Conservation (phyloP, 2,329 filamentous ascomycete genomes). For the Madurella fahalii region DNA sequence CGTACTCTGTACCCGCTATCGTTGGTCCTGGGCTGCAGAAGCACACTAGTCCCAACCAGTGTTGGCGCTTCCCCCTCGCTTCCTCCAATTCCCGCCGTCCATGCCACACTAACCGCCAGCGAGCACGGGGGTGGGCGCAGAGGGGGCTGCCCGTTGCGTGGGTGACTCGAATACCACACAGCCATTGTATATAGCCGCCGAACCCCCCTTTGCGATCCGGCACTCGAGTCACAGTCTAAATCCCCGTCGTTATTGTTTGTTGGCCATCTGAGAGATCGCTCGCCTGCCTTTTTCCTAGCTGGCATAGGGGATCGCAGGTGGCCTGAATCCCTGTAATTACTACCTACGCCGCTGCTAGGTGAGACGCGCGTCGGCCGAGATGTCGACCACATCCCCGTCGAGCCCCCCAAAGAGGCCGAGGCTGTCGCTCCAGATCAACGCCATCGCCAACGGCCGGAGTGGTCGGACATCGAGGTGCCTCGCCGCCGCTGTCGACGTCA, state of each 20-base stretch:
- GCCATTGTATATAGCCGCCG: constrained; percentile 27
- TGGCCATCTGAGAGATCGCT: constrained; percentile 16
- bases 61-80: constrained; percentile 12
- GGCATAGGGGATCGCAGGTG: constrained; percentile 18
- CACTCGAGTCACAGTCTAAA: constrained; percentile 15
- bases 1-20: no score
- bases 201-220: constrained; percentile 16
- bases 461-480: constrained; percentile 41
- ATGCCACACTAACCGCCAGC: constrained; percentile 18
- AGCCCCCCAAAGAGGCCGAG: constrained; percentile 48
- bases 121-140: background rate
- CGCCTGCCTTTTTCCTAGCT: constrained; percentile 18
- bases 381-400: constrained; percentile 26
- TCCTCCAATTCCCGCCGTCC: background rate
- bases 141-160: background rate
- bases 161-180: constrained; percentile 1
- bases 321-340: constrained; percentile 8
- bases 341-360: background rate
- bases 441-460: constrained; percentile 34
- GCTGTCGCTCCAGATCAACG: constrained; percentile 47
- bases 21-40: no score
- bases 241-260: constrained; percentile 9
- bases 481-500: constrained; percentile 48
- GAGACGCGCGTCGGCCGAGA: background rate
- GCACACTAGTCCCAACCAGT: background rate